phyloP scores from a whole-genome alignment of 805 yeast genomes.

The Pichia ethanolica region DNA sequence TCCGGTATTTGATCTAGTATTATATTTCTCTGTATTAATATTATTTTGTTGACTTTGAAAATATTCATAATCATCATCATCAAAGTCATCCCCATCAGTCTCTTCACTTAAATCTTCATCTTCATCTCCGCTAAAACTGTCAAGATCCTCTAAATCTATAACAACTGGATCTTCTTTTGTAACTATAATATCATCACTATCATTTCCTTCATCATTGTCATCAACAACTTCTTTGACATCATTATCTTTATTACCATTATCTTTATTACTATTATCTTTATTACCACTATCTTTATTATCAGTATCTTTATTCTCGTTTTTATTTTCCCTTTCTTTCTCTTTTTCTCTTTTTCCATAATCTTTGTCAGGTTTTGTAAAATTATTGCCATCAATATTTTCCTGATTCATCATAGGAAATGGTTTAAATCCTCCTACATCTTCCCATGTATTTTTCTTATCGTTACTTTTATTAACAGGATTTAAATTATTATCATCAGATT shows the following conservation, averaged over 20 bases:
- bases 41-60: too few relatives aligned
- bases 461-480: neutral
- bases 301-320: neutral
- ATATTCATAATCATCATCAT: slow-evolving; percentile 10
- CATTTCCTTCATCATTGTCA: neutral
- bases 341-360: slow-evolving; percentile 4
- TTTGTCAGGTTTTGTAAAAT: neutral
- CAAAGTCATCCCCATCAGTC: neutral
- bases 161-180: neutral
- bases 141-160: slow-evolving; percentile 19
- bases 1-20: neutral
- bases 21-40: too few relatives aligned
- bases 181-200: neutral
- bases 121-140: slow-evolving; percentile 15
- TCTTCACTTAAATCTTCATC: slow-evolving; percentile 18
- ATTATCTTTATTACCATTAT: too few relatives aligned
- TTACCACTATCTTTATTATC: neutral
- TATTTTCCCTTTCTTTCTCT: neutral
- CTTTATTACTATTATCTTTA: neutral
- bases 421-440: slow-evolving; percentile 1
- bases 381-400: slow-evolving; percentile 1
- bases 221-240: too few relatives aligned
- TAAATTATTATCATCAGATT: neutral
- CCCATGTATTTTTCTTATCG: neutral
- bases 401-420: neutral